phyloP scores from a whole-genome alignment of 345 rosid genomes.

The Carallia brachiata region DNA sequence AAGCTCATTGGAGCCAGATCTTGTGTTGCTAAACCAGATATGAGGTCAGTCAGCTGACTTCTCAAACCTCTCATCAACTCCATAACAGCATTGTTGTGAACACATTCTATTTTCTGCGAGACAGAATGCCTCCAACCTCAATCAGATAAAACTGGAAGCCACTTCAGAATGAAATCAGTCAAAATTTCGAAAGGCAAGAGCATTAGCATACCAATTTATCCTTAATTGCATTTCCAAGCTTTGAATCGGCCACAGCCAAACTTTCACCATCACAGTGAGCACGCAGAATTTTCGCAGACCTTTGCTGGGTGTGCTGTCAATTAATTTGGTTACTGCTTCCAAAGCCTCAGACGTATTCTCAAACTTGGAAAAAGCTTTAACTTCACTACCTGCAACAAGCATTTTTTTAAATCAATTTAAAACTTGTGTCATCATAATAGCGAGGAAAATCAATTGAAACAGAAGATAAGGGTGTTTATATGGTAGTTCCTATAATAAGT shows the following conservation, averaged over 20 bases:
- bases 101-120: conserved; percentile 83
- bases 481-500: no score
- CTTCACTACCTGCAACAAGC: conserved; percentile 50
- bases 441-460: no score
- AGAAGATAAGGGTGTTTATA: no score
- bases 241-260: conserved; percentile 75
- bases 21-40: conserved; percentile 67
- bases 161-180: neutral
- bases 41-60: conserved; percentile 81
- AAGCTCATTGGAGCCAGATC: conserved; percentile 95
- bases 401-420: no score
- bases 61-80: conserved; percentile 87
- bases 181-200: neutral
- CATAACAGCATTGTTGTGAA: conserved; percentile 87
- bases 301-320: conserved; percentile 67
- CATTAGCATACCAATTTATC: conserved; percentile 67
- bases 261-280: conserved; percentile 61
- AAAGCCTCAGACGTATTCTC: conserved; percentile 81
- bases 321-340: conserved; percentile 57
- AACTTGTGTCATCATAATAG: no score
- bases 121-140: conserved; percentile 11
- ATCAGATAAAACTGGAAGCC: neutral
- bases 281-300: conserved; percentile 69
- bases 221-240: conserved; percentile 89
- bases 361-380: conserved; percentile 76